Evolutionary conservation across 2,329 filamentous ascomycete species (phyloP), one percentile per base, ranked within the genome.

Genomic region (Ophiostoma australiae): DNA sequence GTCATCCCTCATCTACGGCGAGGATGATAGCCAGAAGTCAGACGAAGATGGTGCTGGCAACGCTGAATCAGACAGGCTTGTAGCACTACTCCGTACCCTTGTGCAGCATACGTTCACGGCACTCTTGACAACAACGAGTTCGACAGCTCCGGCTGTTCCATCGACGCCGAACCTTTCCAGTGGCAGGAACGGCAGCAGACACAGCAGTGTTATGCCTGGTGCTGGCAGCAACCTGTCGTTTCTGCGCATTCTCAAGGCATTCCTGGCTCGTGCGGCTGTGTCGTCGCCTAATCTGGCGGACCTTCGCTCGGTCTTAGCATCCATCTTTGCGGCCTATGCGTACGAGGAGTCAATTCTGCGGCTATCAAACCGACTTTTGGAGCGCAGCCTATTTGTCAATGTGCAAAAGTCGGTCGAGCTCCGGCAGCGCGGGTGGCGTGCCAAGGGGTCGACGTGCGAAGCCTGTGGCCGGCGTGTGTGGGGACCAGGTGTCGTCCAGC

Each of bases 91-190:
- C 33, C 91, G 94, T 1, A 88, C 87, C 1, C 85, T 94, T 33
- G 93, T 98, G 7, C 95, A 99, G 78, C 90, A 94, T 76, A 91
- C 91, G 1, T 98, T 99, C 77, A 97, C 93, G 3, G 90, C 93
- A 0, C 85, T 98, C 20, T 86, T 97, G 33, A 88, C 90, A 73
- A 80, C 81, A 1, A 74, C 75, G 17, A 67, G 70, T 7, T 68
- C 71, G 1, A 58, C 55, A 11, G 37, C 67, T 61, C 66, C 31
- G 27, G 15, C 58, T 31, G 58, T 63, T 3, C 27, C 58, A 35
- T 41, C 37, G 11, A 66, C 68, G 17, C 41, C 70, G 3, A 48
- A 37, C 31, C 58, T 33, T 27, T 44, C 70, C 17, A 67, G 11
- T 39, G 48, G 52, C 52, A 58, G 23, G 13, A 58, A 31, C 68